Evolutionary conservation across 352 stramenopile genomes (phyloP).

Genomic region (Phytophthora foliorum): DNA sequence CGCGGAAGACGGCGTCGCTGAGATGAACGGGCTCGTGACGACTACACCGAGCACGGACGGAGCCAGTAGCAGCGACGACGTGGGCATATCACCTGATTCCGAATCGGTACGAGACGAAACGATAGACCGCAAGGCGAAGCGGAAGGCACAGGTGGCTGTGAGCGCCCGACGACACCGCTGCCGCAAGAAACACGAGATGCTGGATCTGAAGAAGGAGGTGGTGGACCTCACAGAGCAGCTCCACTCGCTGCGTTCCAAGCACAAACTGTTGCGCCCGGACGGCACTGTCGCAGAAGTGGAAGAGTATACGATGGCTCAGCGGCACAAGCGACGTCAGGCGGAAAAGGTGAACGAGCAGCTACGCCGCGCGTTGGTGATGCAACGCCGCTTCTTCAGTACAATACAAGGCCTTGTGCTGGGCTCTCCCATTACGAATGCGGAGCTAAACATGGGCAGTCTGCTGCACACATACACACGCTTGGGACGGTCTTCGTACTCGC

Average conservation of each 20-base stretch:
- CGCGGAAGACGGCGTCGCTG: neutral
- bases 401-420: constrained; percentile 49
- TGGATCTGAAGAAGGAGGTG: constrained; percentile 49
- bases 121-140: constrained; percentile 29
- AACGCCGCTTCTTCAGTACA: constrained; percentile 53
- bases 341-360: constrained; percentile 64
- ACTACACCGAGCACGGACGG: constrained; percentile 6
- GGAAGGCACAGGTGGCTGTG: constrained; percentile 30
- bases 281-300: constrained; percentile 39
- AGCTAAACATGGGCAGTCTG: constrained; percentile 61
- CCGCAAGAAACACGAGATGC: constrained; percentile 56
- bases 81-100: constrained; percentile 11
- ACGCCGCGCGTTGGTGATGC: constrained; percentile 54
- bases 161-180: constrained; percentile 36
- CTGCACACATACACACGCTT: constrained; percentile 70
- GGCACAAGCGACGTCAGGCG: constrained; percentile 40
- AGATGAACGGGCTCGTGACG: neutral
- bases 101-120: neutral
- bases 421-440: constrained; percentile 31
- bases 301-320: constrained; percentile 42
- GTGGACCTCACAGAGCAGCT: constrained; percentile 44
- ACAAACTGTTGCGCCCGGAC: constrained; percentile 37
- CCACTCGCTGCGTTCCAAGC: constrained; percentile 41
- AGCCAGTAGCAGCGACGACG: constrained; percentile 29
- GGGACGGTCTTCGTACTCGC: constrained; percentile 44